Percentiles rank a stretch among this genome's conserved stretches.
These are phyloP conservation scores for Mycosarcoma maydis DNA, from an alignment of 1,284 basidiomycete genomes.

Conservation along the genomic window DNA sequence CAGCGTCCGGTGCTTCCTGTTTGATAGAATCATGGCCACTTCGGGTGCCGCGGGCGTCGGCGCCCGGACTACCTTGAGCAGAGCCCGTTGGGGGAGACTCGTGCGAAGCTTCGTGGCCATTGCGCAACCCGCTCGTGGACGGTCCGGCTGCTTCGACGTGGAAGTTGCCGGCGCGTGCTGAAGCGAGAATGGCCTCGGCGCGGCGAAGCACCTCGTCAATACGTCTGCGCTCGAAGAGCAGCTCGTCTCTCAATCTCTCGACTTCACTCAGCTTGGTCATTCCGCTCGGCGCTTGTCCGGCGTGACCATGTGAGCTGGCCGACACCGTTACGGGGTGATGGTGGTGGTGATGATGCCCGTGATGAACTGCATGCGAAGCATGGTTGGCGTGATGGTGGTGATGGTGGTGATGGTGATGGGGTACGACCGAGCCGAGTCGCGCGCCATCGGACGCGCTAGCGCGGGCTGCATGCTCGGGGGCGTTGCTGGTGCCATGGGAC, in stretches of 20 bases:
- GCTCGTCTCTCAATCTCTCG: slow-evolving; percentile 55
- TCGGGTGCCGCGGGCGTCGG: not conserved
- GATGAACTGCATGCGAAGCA: slow-evolving; percentile 26
- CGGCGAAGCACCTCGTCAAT: slow-evolving; percentile 55
- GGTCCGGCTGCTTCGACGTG: slow-evolving; percentile 11
- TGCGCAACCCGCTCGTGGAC: slow-evolving; percentile 18
- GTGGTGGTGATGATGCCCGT: slow-evolving; percentile 43
- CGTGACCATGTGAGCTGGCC: slow-evolving; percentile 21
- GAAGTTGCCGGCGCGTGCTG: slow-evolving; percentile 25
- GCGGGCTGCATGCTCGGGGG: slow-evolving; percentile 33
- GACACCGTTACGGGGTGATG: slow-evolving; percentile 32
- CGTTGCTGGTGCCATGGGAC: not conserved
- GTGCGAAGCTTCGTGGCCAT: slow-evolving; percentile 18
- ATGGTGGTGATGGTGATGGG: slow-evolving; percentile 52
- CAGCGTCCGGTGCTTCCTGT: slow-evolving; percentile 18
- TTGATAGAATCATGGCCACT: slow-evolving; percentile 7
- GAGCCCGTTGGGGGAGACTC: slow-evolving; percentile 21
- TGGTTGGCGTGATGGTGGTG: slow-evolving; percentile 45
- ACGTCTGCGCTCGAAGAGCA: slow-evolving; percentile 52
- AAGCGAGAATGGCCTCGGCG: slow-evolving; percentile 51
- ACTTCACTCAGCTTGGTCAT: slow-evolving; percentile 45
- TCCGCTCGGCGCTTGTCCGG: slow-evolving; percentile 4
- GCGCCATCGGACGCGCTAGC: slow-evolving; percentile 3
- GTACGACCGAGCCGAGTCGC: slow-evolving; percentile 13
- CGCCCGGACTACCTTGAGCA: slow-evolving; percentile 21